A percentile compares a stretch with the other conserved stretches of the same genome.
phyloP scores from a whole-genome alignment of 495 filamentous ascomycete species.

The Penicillium desertorum region DNA sequence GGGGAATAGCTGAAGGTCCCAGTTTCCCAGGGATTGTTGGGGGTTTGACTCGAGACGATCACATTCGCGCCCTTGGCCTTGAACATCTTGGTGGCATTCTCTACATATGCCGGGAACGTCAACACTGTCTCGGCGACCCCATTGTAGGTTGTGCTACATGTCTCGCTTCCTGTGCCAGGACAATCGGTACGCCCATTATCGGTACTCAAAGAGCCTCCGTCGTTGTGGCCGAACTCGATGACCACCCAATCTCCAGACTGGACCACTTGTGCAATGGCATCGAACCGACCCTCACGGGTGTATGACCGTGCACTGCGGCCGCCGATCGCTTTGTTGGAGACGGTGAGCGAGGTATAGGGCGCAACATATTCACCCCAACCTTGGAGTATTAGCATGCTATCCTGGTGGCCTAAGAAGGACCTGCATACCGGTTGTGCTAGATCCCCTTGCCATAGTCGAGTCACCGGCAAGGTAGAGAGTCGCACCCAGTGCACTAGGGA shows the following conservation, averaged over 20 bases:
- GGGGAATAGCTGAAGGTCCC: constrained; percentile 45
- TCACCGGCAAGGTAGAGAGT: constrained; percentile 57
- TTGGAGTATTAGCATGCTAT: constrained; percentile 19
- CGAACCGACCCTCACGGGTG: constrained; percentile 60
- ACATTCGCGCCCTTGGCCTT: constrained; percentile 61
- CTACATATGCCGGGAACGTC: constrained; percentile 59
- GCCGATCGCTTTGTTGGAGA: constrained; percentile 59
- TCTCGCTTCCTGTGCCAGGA: constrained; percentile 52
- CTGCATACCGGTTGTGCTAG: constrained; percentile 29
- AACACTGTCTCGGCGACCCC: constrained; percentile 54
- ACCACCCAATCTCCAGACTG: constrained; percentile 56
- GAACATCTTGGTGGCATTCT: constrained; percentile 52
- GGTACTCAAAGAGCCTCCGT: constrained; percentile 56
- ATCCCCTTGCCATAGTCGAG: constrained; percentile 54
- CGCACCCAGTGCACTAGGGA: constrained; percentile 30
- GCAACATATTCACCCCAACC: constrained; percentile 62
- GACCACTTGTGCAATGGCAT: constrained; percentile 48
- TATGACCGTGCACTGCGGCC: constrained; percentile 62
- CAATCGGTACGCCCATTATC: constrained; percentile 65
- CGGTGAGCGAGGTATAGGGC: constrained; percentile 42
- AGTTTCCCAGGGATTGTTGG: constrained; percentile 62
- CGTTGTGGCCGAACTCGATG: constrained; percentile 67
- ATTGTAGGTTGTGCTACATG: constrained; percentile 52
- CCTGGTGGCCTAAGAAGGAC: not conserved
- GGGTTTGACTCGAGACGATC: constrained; percentile 61